A percentile compares a stretch with the other conserved stretches of the same genome.
phyloP scores from a whole-genome alignment of 352 stramenopile species.

The Pythium coloratum region DNA sequence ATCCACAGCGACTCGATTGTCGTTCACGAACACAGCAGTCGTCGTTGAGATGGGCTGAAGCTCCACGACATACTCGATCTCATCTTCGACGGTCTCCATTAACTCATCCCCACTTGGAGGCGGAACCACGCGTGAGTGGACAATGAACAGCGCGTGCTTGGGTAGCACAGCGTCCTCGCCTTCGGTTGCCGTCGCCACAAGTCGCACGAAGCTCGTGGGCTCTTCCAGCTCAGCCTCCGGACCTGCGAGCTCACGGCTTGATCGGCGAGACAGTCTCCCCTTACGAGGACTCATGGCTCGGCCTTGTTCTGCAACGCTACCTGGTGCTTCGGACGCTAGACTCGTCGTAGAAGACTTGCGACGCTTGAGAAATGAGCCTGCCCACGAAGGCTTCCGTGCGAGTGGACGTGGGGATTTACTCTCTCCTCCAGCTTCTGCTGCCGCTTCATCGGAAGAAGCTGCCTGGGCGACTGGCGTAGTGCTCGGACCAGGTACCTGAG shows the following conservation, averaged over 20 bases:
- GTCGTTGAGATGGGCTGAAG: constrained; percentile 15
- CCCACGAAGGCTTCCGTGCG: constrained; percentile 15
- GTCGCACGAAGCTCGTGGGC: constrained; percentile 14
- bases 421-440: not conserved
- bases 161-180: not conserved
- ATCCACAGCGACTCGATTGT: not conserved
- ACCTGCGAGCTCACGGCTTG: not conserved
- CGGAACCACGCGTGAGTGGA: constrained; percentile 5
- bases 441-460: not conserved
- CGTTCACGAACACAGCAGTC: constrained; percentile 22
- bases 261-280: not conserved
- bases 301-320: not conserved
- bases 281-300: constrained; percentile 2
- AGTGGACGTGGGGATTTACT: constrained; percentile 11
- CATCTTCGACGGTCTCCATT: not conserved
- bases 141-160: constrained; percentile 15
- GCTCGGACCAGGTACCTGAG: not conserved
- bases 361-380: constrained; percentile 25
- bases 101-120: not conserved
- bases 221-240: constrained; percentile 8
- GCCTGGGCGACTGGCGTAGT: not conserved
- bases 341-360: constrained; percentile 23
- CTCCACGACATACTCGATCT: constrained; percentile 25
- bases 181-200: not conserved
- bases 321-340: not conserved